Percentiles rank a stretch among this genome's conserved stretches.
These are phyloP conservation scores for Quercus tomentella DNA, from an alignment of 331 rosid species.

Conservation along the genomic window DNA sequence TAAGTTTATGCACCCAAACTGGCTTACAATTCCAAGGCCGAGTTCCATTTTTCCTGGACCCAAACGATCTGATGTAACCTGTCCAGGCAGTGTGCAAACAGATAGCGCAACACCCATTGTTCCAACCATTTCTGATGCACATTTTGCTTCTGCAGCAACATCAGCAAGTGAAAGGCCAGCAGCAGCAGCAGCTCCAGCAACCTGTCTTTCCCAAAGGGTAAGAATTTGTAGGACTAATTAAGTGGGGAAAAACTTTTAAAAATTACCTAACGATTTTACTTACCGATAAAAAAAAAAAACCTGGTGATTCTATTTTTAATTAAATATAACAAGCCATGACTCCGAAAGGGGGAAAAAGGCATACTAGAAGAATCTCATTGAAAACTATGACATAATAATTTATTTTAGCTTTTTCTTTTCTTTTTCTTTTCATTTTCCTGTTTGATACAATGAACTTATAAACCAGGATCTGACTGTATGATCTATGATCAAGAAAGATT, in stretches of 20 bases:
- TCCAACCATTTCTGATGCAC: conserved; percentile 86
- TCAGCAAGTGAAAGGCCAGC: conserved; percentile 74
- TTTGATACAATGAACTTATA: background rate
- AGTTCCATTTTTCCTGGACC: conserved; percentile 88
- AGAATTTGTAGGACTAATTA: conserved; percentile 6
- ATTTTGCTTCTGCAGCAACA: conserved; percentile 81
- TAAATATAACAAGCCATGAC: background rate
- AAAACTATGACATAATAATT: background rate
- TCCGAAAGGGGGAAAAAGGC: background rate
- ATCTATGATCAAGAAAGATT: background rate
- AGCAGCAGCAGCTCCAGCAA: conserved; percentile 98
- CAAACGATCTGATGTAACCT: conserved; percentile 72
- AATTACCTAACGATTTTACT: background rate
- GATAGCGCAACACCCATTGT: conserved; percentile 94
- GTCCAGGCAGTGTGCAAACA: conserved; percentile 86
- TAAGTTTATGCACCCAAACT: background rate
- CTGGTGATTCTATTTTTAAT: background rate
- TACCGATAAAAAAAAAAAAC: background rate
- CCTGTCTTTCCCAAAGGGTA: conserved; percentile 38
- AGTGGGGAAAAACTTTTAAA: background rate
- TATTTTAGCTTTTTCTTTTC: background rate
- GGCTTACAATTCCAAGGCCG: conserved; percentile 94
- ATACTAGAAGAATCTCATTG: background rate
- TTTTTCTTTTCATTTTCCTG: background rate
- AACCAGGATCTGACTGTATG: background rate